A percentile compares a stretch with the other conserved stretches of the same genome.
Evolutionary conservation across 163 green algal genomes (phyloP).

Genomic region (Chloromonas sp.): DNA sequence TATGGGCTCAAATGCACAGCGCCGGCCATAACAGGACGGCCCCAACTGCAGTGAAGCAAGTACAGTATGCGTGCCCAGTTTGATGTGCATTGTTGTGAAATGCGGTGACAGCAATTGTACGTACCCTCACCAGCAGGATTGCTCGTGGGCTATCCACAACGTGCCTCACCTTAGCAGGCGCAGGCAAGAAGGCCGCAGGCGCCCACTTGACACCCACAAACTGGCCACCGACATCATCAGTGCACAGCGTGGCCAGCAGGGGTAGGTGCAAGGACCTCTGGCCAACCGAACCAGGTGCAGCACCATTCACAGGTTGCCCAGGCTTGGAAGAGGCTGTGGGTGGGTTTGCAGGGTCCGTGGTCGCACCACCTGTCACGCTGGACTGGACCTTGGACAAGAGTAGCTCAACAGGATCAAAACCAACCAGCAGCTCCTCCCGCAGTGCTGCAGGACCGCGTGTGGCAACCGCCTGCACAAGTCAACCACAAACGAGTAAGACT

Average conservation of each 20-base stretch:
- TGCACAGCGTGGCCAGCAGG: constrained; percentile 44
- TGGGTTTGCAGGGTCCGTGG: no score
- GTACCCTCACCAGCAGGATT: no score
- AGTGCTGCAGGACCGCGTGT: constrained; percentile 30
- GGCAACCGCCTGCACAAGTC: constrained; percentile 24
- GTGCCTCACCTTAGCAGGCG: constrained; percentile 16
- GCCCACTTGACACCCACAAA: constrained; percentile 64
- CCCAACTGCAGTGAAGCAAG: not conserved
- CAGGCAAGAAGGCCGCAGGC: constrained; percentile 38
- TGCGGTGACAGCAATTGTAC: no score
- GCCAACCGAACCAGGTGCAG: not conserved
- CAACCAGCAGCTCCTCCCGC: constrained; percentile 66
- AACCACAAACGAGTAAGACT: not conserved
- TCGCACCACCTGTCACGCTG: not conserved
- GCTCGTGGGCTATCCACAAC: not conserved
- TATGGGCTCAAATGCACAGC: not conserved
- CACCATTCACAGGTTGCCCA: not conserved
- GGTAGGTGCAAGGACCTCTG: not conserved
- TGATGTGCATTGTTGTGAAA: no score
- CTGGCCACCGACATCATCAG: constrained; percentile 44
- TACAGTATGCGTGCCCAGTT: no score
- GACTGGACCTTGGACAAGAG: not conserved
- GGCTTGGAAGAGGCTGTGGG: no score
- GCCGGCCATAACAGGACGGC: not conserved
- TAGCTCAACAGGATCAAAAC: constrained; percentile 63